Evolutionary conservation across 768 basidiomycete genomes (phyloP), one percentile per base, ranked within the genome.

Genomic region (Lentinula boryana): DNA sequence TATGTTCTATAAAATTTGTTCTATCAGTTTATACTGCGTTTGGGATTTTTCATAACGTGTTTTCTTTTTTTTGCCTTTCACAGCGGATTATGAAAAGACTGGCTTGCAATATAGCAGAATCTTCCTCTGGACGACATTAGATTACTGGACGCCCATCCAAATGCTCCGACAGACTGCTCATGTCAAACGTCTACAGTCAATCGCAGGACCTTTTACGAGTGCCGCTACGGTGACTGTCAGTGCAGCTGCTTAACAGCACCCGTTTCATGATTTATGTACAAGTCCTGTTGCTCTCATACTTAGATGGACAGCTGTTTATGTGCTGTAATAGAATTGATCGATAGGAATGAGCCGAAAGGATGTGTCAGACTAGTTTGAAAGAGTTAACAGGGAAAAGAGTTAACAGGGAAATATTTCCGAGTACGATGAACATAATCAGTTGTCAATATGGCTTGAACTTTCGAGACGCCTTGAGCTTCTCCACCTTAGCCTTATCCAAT

Each of bases 391-490:
- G 27, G 27, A 27, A 27, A 27, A 27, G 27, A 27, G 27, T 27
- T 27, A 3, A 27, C 27, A 27, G 27, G 27, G 27, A 27, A 27
- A 27, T 27, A 27, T 27, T 27, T 27, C 27, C 27, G 3, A 27
- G 27, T 27, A 27, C 3, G 27, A 27, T 27, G 27, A 4, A 27
- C 27, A 27, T 27, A 27, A 27, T 27, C 27, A 27, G 27, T 27
- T 27, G 6, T 38, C 76, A 96, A 72, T 97, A 97, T 13, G 94
- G 94, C 68, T 85, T 95, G 83, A 94, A 96, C 56, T 85, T 81
- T 66, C 87, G 82, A 23, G 88, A 85, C 49, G 85, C 84, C 72
- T 90, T 93, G 65, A 92, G 77, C 66, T 87, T 85, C 68, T 88
- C 88, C 40, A 93, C 85, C 69, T 88, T 91, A 7, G 84, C 85